phyloP scores from a whole-genome alignment of 2,329 filamentous ascomycete species.

The Iodosphaeria phyllophila region DNA sequence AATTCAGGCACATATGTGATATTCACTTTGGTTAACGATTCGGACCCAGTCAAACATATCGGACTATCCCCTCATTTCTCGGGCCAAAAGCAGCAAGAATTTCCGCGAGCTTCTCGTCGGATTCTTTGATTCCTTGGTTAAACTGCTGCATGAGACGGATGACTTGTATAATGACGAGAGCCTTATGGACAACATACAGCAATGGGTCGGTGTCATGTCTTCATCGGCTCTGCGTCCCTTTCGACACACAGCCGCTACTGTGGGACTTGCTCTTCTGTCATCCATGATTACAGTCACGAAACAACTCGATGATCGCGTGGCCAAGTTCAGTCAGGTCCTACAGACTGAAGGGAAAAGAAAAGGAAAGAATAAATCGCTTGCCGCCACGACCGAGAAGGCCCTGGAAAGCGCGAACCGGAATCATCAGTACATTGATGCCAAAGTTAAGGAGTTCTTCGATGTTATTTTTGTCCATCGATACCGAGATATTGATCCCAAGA shows the following conservation, averaged over 20 bases:
- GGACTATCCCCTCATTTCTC: conserved; percentile 83
- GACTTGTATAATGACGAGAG: conserved; percentile 59
- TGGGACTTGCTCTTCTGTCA: conserved; percentile 62
- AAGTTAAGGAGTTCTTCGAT: conserved; percentile 75
- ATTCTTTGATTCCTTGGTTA: conserved; percentile 64
- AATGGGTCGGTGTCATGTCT: conserved; percentile 84
- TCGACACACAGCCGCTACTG: conserved; percentile 79
- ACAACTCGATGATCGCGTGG: conserved; percentile 51
- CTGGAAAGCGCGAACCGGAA: conserved; percentile 52
- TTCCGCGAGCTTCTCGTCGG: conserved; percentile 62
- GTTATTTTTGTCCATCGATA: conserved; percentile 91
- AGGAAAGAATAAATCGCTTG: conserved; percentile 59
- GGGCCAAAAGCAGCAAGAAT: conserved; percentile 52
- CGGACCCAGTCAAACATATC: conserved; percentile 48
- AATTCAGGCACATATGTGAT: no score
- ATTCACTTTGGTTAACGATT: no score
- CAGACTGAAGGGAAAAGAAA: conserved; percentile 57
- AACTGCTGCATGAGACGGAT: conserved; percentile 64
- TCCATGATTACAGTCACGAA: conserved; percentile 58
- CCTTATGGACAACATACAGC: conserved; percentile 72
- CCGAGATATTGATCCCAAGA: conserved; percentile 77
- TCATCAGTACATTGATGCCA: conserved; percentile 48
- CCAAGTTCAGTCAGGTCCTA: conserved; percentile 59
- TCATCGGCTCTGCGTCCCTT: conserved; percentile 77
- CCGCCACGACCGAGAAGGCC: conserved; percentile 53